A percentile compares a stretch with the other conserved stretches of the same genome.
phyloP scores from a whole-genome alignment of 2,329 filamentous ascomycete genomes.

The Penicillium hesseltinei region DNA sequence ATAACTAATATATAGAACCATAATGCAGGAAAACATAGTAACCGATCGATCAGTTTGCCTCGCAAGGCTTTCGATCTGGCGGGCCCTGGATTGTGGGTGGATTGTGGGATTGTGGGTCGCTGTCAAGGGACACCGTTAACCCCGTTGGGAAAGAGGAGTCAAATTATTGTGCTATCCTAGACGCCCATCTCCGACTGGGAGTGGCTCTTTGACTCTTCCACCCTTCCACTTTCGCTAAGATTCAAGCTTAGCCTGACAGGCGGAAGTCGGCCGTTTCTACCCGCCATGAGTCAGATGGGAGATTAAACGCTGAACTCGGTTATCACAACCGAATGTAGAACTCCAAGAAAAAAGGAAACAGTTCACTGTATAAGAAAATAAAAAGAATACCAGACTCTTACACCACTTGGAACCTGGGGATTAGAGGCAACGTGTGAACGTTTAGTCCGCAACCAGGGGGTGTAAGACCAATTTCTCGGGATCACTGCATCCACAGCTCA shows the following conservation, averaged over 20 bases:
- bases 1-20: background rate
- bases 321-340: conserved; percentile 21
- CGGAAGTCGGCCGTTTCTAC: conserved; percentile 18
- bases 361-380: background rate
- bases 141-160: conserved; percentile 14
- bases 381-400: background rate
- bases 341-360: background rate
- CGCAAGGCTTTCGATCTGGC: conserved; percentile 18
- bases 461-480: conserved; percentile 14
- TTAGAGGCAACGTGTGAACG: background rate
- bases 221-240: background rate
- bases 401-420: background rate
- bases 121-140: conserved; percentile 21
- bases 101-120: conserved; percentile 17
- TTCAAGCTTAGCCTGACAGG: conserved; percentile 7
- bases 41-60: conserved; percentile 12
- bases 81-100: conserved; percentile 22
- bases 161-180: conserved; percentile 11
- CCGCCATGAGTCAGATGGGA: conserved; percentile 20
- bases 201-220: background rate
- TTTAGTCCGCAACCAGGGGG: conserved; percentile 8
- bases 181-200: conserved; percentile 4
- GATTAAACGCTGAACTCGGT: conserved; percentile 16
- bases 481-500: conserved; percentile 8
- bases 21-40: background rate